A percentile compares a stretch with the other conserved stretches of the same genome.
These are phyloP conservation scores for Heracleum sosnowskyi DNA, from an alignment of 129 eudicot species.

Conservation along the genomic window DNA sequence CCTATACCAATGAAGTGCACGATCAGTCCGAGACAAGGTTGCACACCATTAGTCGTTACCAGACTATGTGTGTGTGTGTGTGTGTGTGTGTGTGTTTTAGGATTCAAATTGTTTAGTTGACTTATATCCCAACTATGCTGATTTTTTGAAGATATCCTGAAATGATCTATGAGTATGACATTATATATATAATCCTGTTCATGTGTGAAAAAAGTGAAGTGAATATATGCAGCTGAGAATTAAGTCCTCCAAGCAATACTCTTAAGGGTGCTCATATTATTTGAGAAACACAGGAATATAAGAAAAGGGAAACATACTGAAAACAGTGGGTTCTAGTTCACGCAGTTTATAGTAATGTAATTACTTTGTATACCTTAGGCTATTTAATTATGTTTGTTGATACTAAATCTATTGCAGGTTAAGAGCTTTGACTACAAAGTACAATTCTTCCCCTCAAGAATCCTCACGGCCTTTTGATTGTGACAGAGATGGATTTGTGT, in stretches of 20 bases:
- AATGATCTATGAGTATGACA: not conserved
- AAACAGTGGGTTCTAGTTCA: not conserved
- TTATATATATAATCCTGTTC: no score
- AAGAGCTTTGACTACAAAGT: constrained; percentile 80
- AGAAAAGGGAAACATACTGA: not conserved
- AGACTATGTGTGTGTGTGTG: not conserved
- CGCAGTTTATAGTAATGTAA: not conserved
- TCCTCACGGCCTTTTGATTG: constrained; percentile 94
- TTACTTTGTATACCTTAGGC: not conserved
- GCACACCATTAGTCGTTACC: not conserved
- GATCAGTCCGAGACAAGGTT: not conserved
- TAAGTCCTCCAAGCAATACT: not conserved
- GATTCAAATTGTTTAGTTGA: not conserved
- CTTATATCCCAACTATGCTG: not conserved
- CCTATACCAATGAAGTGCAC: not conserved
- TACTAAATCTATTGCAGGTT: constrained; percentile 30
- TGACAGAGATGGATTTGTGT: constrained; percentile 98
- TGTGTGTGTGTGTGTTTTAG: not conserved
- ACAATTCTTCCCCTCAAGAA: constrained; percentile 65
- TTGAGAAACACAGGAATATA: not conserved
- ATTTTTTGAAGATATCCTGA: not conserved
- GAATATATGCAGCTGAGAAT: not conserved
- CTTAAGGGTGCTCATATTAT: not conserved
- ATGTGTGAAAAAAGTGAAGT: not conserved
- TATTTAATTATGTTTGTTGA: not conserved